Evolutionary conservation across 2,329 filamentous ascomycete species (phyloP), one percentile per base, ranked within the genome.

Genomic region (Fonsecaea monophora): DNA sequence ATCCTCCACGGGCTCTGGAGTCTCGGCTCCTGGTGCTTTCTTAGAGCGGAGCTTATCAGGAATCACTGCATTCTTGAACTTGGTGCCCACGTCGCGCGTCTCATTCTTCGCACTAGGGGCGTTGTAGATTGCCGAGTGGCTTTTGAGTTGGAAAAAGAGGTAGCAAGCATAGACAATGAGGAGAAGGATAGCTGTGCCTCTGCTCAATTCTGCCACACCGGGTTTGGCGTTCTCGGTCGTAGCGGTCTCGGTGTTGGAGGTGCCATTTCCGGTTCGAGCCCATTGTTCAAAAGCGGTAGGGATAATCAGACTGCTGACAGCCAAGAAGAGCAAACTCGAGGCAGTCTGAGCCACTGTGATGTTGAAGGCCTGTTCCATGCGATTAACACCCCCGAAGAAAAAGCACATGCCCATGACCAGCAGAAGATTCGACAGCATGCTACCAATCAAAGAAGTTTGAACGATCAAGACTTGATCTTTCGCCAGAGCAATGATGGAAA

Each of bases 331-430:
- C 60, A 96, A 81, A 74, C 90, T 92, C 13, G 93, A 89, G 3
- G 93, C 92, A 0, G 94, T 97, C 78, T 97, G 93, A 0, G 94
- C 94, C 6, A 97, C 93, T 0, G 92, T 94, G 38, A 91, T 88
- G 82, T 97, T 97, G 85, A 97, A 98, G 78, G 87, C 89, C 77
- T 97, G 94, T 76, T 96, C 91, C 34, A 86, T 75, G 34, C 94
- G 87, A 66, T 90, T 89, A 72, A 96, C 77, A 3, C 92, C 92
- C 58, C 92, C 93, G 68, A 92, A 90, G 82, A 96, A 95, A 83
- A 96, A 97, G 77, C 90, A 95, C 88, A 94, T 96, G 64, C 92
- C 94, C 83, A 97, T 82, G 60, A 97, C 92, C 13, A 97, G 86
- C 3, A 97, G 85, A 66, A 98, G 79, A 76, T 97, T 97, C 50